Evolutionary conservation across 1,139 yeast genomes (phyloP).

Genomic region (Pichia sp.): DNA sequence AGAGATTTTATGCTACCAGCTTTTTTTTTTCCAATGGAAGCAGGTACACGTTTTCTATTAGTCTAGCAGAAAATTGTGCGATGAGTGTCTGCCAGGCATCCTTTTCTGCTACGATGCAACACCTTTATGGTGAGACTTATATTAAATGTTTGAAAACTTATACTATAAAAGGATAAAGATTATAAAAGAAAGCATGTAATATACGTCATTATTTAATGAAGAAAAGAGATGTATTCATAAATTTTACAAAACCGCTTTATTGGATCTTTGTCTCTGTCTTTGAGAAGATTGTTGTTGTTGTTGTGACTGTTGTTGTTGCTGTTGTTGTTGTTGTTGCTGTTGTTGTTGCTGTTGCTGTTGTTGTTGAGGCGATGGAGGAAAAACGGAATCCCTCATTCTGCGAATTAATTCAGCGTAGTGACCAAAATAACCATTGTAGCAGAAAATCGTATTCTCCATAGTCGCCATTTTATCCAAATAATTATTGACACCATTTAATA

Average conservation of each 20-base stretch:
- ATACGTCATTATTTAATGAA: too few relatives aligned
- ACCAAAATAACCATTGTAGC: constrained; percentile 7
- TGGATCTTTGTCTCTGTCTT: background rate
- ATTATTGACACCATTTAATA: constrained; percentile 2
- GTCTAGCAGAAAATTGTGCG: too few relatives aligned
- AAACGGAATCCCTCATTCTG: constrained; percentile 6
- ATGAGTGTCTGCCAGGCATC: too few relatives aligned
- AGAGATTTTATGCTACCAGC: too few relatives aligned
- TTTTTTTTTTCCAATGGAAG: too few relatives aligned
- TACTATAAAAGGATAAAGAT: too few relatives aligned
- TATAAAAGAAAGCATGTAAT: too few relatives aligned
- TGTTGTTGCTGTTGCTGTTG: background rate
- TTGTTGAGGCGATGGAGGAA: background rate
- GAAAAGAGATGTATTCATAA: too few relatives aligned
- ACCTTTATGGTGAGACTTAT: too few relatives aligned
- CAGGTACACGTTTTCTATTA: too few relatives aligned
- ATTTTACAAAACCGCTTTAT: background rate
- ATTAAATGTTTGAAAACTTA: too few relatives aligned
- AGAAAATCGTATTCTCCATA: constrained; percentile 2
- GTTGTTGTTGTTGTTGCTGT: background rate
- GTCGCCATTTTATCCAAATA: background rate
- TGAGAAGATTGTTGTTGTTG: background rate
- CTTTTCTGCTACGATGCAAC: too few relatives aligned
- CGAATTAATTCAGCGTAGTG: constrained; percentile 8
- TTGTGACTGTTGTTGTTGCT: background rate